Evolutionary conservation across 352 stramenopile species (phyloP).

Genomic region (Globisporangium iwayamae): DNA sequence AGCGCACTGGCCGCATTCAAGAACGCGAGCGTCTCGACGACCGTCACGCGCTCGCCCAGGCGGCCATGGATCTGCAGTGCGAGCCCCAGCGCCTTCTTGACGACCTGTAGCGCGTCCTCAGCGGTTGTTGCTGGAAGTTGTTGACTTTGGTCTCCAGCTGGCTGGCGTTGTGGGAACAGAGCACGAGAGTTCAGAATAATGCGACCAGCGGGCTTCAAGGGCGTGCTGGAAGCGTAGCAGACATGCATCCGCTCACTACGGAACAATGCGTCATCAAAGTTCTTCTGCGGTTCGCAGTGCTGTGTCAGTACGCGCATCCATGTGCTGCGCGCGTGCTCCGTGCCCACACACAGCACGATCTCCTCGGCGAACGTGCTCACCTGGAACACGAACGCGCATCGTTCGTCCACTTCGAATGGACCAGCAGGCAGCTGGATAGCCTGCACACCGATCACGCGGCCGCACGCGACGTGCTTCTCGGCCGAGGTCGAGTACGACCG

Average conservation of each 20-base stretch:
- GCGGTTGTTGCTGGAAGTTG: background rate
- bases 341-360: conserved; percentile 68
- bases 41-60: conserved; percentile 31
- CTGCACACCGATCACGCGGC: conserved; percentile 52
- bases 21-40: conserved; percentile 59
- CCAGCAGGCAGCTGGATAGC: conserved; percentile 26
- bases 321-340: conserved; percentile 49
- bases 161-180: conserved; percentile 39
- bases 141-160: background rate
- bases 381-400: conserved; percentile 50
- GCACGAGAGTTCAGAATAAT: conserved; percentile 60
- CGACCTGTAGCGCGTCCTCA: conserved; percentile 29
- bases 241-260: conserved; percentile 14
- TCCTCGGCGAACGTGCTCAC: conserved; percentile 75
- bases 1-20: conserved; percentile 62
- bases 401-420: conserved; percentile 10
- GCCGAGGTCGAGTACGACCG: conserved; percentile 56
- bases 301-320: conserved; percentile 66
- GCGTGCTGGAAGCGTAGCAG: conserved; percentile 24
- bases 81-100: conserved; percentile 20
- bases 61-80: conserved; percentile 31
- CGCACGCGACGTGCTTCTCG: conserved; percentile 43
- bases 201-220: conserved; percentile 45
- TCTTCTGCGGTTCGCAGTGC: conserved; percentile 43
- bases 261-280: conserved; percentile 34